phyloP scores from a whole-genome alignment of 139 green algal genomes.

The Tetraselmis striata region DNA sequence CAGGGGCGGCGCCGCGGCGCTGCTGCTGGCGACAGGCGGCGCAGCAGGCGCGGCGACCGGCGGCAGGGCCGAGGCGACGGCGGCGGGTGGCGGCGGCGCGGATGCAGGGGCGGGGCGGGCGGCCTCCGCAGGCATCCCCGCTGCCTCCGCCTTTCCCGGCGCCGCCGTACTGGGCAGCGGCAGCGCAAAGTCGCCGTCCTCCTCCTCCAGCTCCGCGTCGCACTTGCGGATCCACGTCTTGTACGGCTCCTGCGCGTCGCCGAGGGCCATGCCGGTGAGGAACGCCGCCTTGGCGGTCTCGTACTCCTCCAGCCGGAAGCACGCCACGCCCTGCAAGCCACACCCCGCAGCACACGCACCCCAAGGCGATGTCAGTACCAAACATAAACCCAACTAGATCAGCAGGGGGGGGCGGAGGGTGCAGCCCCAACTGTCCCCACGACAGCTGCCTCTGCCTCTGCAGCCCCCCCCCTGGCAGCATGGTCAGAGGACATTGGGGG shows the following conservation, averaged over 20 bases:
- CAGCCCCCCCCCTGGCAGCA: too few species aligned
- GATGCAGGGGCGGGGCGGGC: neutral
- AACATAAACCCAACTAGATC: too few species aligned
- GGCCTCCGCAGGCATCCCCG: neutral
- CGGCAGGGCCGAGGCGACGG: neutral
- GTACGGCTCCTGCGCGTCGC: slow-evolving; percentile 43
- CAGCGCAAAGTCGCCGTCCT: slow-evolving; percentile 37
- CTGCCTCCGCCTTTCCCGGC: neutral
- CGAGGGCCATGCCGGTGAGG: slow-evolving; percentile 24
- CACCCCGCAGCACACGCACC: too few species aligned
- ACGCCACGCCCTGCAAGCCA: slow-evolving; percentile 35
- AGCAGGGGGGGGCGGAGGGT: too few species aligned
- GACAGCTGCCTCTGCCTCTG: too few species aligned
- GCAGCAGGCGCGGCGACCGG: neutral
- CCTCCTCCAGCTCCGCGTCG: slow-evolving; percentile 67
- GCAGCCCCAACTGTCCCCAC: too few species aligned
- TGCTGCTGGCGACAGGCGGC: neutral
- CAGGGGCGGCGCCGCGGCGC: neutral
- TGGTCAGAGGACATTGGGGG: too few species aligned
- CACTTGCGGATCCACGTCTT: slow-evolving; percentile 68
- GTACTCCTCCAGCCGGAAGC: slow-evolving; percentile 84
- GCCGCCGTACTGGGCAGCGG: neutral
- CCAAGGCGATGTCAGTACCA: too few species aligned
- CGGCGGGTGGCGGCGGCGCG: neutral
- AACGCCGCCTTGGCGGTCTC: slow-evolving; percentile 75